These are phyloP conservation scores for Coemansia sp. DNA, from an alignment of 192 early-diverging fungal species.

Conservation along the genomic window DNA sequence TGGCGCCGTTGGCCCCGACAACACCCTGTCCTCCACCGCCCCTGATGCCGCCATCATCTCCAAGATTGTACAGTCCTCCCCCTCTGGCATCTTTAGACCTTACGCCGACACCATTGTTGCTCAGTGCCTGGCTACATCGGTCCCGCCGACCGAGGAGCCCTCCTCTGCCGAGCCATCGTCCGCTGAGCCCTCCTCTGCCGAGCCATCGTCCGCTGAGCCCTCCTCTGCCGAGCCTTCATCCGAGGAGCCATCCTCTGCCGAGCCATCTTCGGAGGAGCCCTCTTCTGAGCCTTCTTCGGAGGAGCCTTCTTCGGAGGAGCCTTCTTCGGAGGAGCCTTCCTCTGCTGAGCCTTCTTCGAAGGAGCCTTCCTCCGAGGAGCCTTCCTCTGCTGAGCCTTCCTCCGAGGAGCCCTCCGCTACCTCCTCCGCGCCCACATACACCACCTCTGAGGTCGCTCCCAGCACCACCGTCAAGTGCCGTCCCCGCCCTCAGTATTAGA, in stretches of 20 bases:
- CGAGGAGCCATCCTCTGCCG: not conserved
- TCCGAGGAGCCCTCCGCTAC: constrained; percentile 8
- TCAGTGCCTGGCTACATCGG: constrained; percentile 17
- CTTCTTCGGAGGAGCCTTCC: not conserved
- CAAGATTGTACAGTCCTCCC: constrained; percentile 7
- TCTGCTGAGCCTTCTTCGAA: constrained; percentile 2
- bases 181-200: not conserved
- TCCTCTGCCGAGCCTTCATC: not conserved
- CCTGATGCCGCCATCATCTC: constrained; percentile 9
- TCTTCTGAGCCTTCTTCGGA: constrained; percentile 1
- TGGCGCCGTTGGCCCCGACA: constrained; percentile 11
- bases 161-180: not conserved
- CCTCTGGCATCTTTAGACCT: constrained; percentile 27
- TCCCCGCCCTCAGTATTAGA: too few relatives aligned
- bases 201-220: not conserved
- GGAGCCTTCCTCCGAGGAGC: constrained; percentile 3
- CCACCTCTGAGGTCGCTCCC: too few relatives aligned
- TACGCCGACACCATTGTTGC: constrained; percentile 23
- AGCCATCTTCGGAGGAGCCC: not conserved
- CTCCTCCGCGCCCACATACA: constrained; percentile 1
- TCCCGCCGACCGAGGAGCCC: not conserved
- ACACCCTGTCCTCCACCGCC: constrained; percentile 15
- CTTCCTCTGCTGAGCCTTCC: not conserved
- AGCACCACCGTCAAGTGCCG: constrained; percentile 24
- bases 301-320: not conserved